Conservation (phyloP, 257 asterid genomes). For the Ilex asprella region DNA sequence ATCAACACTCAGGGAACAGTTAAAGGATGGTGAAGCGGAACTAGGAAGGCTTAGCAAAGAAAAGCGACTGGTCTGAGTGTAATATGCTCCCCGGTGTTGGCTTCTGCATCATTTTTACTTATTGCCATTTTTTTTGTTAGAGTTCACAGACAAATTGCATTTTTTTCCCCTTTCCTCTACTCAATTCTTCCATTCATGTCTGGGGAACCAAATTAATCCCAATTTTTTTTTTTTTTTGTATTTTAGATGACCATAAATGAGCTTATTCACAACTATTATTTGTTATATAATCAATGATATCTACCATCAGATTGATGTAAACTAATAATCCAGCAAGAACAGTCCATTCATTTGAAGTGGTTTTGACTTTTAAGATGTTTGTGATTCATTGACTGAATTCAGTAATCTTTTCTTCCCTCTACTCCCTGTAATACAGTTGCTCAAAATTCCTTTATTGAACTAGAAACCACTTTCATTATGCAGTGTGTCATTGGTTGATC, state of each 20-base stretch:
- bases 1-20: slow-evolving; percentile 45
- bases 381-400: too few relatives aligned
- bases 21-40: slow-evolving; percentile 63
- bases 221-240: slow-evolving; percentile 1
- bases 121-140: not conserved
- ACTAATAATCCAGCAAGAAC: too few relatives aligned
- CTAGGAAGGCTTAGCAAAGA: slow-evolving; percentile 63
- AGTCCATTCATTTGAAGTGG: too few relatives aligned
- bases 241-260: slow-evolving; percentile 24
- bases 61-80: slow-evolving; percentile 44
- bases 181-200: not conserved
- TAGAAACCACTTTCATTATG: too few relatives aligned
- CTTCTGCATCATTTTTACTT: not conserved
- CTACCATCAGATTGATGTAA: too few relatives aligned
- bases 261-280: not conserved
- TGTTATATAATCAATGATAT: not conserved
- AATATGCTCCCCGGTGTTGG: too few relatives aligned
- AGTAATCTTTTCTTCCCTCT: too few relatives aligned
- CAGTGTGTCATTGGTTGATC: too few relatives aligned
- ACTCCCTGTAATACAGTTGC: too few relatives aligned
- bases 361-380: too few relatives aligned
- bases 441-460: too few relatives aligned
- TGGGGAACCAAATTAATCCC: not conserved
- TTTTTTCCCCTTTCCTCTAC: not conserved
- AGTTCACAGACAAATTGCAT: not conserved